Evolutionary conservation across 768 basidiomycete species (phyloP).

Genomic region (Crepidotus variabilis): DNA sequence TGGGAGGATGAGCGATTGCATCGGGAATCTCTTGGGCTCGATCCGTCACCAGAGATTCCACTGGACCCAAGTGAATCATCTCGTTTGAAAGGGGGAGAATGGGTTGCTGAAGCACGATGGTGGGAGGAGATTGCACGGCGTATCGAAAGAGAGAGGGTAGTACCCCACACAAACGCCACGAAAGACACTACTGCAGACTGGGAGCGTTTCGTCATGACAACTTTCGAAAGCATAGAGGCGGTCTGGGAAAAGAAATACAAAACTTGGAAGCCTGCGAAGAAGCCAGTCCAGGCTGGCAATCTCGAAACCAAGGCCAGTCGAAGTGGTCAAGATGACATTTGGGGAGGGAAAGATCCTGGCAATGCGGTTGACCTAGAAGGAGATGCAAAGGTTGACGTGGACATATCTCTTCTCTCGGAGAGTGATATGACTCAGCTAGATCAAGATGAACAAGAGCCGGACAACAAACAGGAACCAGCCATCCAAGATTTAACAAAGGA

Average conservation of each 20-base stretch:
- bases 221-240: slow-evolving; percentile 87
- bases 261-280: slow-evolving; percentile 50
- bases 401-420: slow-evolving; percentile 46
- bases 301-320: slow-evolving; percentile 11
- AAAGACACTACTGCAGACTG: slow-evolving; percentile 29
- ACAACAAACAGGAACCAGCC: slow-evolving; percentile 11
- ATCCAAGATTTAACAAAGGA: slow-evolving; percentile 18
- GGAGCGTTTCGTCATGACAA: slow-evolving; percentile 79
- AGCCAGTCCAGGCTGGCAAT: slow-evolving; percentile 10
- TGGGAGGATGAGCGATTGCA: slow-evolving; percentile 95
- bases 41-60: slow-evolving; percentile 72
- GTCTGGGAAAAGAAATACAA: slow-evolving; percentile 70
- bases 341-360: slow-evolving; percentile 16
- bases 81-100: slow-evolving; percentile 54
- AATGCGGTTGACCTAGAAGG: slow-evolving; percentile 14
- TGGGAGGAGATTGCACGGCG: slow-evolving; percentile 68
- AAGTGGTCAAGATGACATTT: slow-evolving; percentile 8
- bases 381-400: slow-evolving; percentile 39
- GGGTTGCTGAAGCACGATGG: slow-evolving; percentile 71
- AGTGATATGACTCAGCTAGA: slow-evolving; percentile 38
- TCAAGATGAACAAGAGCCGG: slow-evolving; percentile 20
- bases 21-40: slow-evolving; percentile 59
- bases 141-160: slow-evolving; percentile 44
- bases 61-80: slow-evolving; percentile 63
- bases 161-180: slow-evolving; percentile 13